phyloP scores from a whole-genome alignment of 306 rosid genomes.

The Rosa lucieae region DNA sequence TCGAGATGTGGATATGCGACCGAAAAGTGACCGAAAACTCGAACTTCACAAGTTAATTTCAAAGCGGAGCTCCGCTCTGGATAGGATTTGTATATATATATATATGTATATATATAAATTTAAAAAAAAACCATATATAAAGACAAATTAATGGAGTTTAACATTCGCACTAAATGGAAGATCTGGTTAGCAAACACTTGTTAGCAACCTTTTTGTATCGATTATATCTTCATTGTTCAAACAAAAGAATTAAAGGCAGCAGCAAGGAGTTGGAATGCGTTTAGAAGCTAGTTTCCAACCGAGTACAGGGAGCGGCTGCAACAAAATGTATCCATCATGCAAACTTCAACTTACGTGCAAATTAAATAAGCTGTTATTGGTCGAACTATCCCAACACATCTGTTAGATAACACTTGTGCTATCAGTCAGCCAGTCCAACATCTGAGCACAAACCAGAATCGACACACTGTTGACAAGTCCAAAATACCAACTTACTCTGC shows the following conservation, averaged over 20 bases:
- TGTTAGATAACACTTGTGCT: slow-evolving; percentile 44
- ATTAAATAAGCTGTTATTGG: slow-evolving; percentile 57
- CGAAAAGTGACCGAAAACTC: no score
- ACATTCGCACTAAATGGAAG: no score
- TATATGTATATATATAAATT: no score
- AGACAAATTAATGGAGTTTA: no score
- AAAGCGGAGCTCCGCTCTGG: no score
- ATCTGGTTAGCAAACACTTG: not conserved
- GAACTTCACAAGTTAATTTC: no score
- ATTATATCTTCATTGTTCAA: not conserved
- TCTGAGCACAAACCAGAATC: slow-evolving; percentile 71
- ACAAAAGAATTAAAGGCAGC: not conserved
- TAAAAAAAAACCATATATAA: no score
- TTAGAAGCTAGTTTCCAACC: slow-evolving; percentile 1
- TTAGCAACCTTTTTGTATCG: not conserved
- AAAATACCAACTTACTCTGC: slow-evolving; percentile 42
- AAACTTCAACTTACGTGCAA: slow-evolving; percentile 60
- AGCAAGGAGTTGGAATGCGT: not conserved
- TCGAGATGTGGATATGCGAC: no score
- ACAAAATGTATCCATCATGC: slow-evolving; percentile 18
- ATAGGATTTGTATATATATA: no score
- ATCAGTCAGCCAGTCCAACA: slow-evolving; percentile 54
- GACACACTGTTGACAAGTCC: slow-evolving; percentile 45
- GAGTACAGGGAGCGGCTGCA: slow-evolving; percentile 9
- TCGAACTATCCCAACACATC: slow-evolving; percentile 46